Conservation (phyloP, 2,329 filamentous ascomycete genomes). For the Fusarium temperatum region DNA sequence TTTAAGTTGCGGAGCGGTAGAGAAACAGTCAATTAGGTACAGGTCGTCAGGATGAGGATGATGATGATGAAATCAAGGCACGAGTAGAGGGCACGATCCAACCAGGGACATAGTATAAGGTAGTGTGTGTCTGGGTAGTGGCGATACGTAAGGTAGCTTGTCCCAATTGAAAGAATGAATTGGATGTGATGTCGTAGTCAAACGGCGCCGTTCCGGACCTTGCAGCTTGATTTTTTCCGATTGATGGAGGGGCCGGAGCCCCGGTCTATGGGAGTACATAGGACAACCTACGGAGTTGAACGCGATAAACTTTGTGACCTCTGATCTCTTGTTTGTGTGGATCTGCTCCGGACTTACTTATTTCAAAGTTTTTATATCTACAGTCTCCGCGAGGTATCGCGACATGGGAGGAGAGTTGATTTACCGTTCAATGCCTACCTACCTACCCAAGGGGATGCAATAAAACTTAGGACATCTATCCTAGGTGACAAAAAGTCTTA, state of each 20-base stretch:
- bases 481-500: no score
- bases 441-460: background rate
- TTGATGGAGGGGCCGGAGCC: slow-evolving; percentile 32
- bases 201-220: slow-evolving; percentile 13
- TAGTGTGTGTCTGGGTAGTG: slow-evolving; percentile 1
- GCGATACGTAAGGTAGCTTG: slow-evolving; percentile 5
- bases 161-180: slow-evolving; percentile 17
- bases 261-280: slow-evolving; percentile 17
- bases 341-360: background rate
- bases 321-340: background rate
- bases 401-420: background rate
- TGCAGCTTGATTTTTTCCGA: slow-evolving; percentile 27
- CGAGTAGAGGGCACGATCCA: background rate
- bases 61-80: background rate
- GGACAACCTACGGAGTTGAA: background rate
- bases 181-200: slow-evolving; percentile 25
- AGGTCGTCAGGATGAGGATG: background rate
- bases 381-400: background rate
- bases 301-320: background rate
- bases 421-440: background rate
- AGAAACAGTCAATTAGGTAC: background rate
- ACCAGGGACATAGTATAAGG: background rate
- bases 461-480: no score
- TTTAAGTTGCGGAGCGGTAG: background rate
- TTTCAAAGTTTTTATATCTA: background rate